These are phyloP conservation scores for Corymbia maculata DNA, from an alignment of 345 rosid genomes.

Conservation along the genomic window DNA sequence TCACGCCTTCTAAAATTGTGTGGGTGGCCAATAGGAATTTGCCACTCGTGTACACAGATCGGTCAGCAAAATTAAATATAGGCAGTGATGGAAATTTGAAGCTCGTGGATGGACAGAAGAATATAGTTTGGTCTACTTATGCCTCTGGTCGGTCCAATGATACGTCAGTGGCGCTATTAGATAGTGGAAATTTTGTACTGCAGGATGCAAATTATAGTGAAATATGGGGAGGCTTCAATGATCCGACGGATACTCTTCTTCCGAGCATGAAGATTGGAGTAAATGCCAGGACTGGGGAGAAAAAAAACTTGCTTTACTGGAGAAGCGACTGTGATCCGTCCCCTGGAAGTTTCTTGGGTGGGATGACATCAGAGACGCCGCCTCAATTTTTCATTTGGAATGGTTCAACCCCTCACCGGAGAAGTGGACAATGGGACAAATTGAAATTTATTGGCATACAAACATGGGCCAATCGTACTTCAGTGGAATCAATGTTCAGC, in stretches of 20 bases:
- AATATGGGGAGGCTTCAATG: conserved; percentile 26
- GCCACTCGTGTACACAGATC: conserved; percentile 4
- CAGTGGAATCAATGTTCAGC: not conserved
- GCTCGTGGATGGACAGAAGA: not conserved
- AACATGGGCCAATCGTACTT: not conserved
- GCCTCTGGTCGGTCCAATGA: not conserved
- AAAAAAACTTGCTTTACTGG: not conserved
- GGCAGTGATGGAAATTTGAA: conserved; percentile 6
- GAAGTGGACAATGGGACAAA: conserved; percentile 3
- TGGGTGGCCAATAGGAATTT: not conserved
- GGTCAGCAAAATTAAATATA: not conserved
- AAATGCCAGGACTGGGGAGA: not conserved
- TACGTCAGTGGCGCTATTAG: conserved; percentile 11
- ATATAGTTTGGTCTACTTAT: conserved; percentile 8
- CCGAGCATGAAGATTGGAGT: conserved; percentile 24
- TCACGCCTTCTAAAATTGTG: not conserved
- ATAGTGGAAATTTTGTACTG: conserved; percentile 21
- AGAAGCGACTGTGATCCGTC: conserved; percentile 12
- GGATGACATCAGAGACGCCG: not conserved
- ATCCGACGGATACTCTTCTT: conserved; percentile 25
- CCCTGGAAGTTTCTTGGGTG: not conserved
- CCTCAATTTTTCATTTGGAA: not conserved
- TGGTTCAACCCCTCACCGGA: not conserved
- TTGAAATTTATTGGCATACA: not conserved
- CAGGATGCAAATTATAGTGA: not conserved